phyloP scores from a whole-genome alignment of 2,329 filamentous ascomycete species.

The Talaromyces rugulosus region DNA sequence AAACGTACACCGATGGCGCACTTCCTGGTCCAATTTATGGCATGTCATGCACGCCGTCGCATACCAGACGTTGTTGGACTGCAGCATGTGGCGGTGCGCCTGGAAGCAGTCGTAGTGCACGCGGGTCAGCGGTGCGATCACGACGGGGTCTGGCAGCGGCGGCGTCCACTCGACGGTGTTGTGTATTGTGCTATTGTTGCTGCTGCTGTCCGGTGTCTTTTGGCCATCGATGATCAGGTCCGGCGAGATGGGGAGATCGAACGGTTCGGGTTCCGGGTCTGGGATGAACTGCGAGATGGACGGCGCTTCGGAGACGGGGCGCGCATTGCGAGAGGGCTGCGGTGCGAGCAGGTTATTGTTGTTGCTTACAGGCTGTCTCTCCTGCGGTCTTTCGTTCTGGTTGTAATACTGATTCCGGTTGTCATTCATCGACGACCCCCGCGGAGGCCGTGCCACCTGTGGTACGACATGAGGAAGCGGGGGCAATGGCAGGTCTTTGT shows the following conservation, averaged over 20 bases:
- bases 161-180: slow-evolving; percentile 13
- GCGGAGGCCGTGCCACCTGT: not conserved
- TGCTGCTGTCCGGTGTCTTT: not conserved
- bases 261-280: slow-evolving; percentile 24
- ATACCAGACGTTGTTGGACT: slow-evolving; percentile 35
- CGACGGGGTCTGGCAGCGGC: slow-evolving; percentile 29
- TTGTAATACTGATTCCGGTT: not conserved
- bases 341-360: not conserved
- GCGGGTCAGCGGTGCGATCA: slow-evolving; percentile 29
- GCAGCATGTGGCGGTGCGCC: slow-evolving; percentile 32
- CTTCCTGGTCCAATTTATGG: slow-evolving; percentile 33
- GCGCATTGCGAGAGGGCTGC: not conserved
- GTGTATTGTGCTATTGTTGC: not conserved
- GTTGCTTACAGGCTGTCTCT: not conserved
- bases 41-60: slow-evolving; percentile 43
- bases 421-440: slow-evolving; percentile 1
- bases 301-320: slow-evolving; percentile 18
- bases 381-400: not conserved
- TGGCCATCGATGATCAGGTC: not conserved
- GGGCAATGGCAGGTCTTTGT: not conserved
- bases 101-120: slow-evolving; percentile 38
- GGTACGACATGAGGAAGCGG: not conserved
- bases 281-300: slow-evolving; percentile 29
- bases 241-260: not conserved
- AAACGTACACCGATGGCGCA: slow-evolving; percentile 37